Evolutionary conservation across 805 yeast genomes (phyloP), one percentile per base, ranked within the genome.

Genomic region (Lipomyces sp.): DNA sequence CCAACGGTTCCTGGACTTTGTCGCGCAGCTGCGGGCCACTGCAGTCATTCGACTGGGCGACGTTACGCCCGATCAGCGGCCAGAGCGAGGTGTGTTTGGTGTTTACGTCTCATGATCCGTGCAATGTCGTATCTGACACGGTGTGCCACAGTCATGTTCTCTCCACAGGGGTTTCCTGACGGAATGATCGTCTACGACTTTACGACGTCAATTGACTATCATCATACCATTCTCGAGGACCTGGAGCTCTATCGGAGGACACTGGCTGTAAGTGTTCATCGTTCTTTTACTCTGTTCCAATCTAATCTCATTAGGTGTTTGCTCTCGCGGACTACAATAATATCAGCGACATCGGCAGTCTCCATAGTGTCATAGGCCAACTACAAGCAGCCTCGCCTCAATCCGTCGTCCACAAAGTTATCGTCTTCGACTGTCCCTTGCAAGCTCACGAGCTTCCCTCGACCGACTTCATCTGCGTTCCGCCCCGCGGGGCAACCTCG

Each of bases 191-290:
- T 81, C 13, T 86, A 77, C 62, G 82, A 81, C 49, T 80, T 80
- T 57, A 66, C 68, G 11, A 67, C 76, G 1, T 60, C 76, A 0
- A 62, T 69, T 5, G 83, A 79, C 48, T 74, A 73, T n/a, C 81
- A 79, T 36, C 75, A 84, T 24, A 68, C 82, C 5, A 82, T 84
- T 46, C 70, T 91, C 37, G 86, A 84, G 59, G 98, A 91, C 66
- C 81, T 91, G 57, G 97, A 93, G 68, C 95, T 96, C 1, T 88
- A 78, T 67, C 70, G 97, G 45, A 87, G 88, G 63, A 80, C 85
- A 0, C 79, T 87, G 59, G 74, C 83, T 6, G 81, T 83, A 4
- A 13, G 61, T 42, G 4, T 10, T 34, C 3, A 4, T 33, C 14
- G 42, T 78, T 6, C 82, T 80, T 0, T 51, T 75, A 14, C 72